Evolutionary conservation across 257 asterid species (phyloP).

Genomic region (Forsythia viridissima): DNA sequence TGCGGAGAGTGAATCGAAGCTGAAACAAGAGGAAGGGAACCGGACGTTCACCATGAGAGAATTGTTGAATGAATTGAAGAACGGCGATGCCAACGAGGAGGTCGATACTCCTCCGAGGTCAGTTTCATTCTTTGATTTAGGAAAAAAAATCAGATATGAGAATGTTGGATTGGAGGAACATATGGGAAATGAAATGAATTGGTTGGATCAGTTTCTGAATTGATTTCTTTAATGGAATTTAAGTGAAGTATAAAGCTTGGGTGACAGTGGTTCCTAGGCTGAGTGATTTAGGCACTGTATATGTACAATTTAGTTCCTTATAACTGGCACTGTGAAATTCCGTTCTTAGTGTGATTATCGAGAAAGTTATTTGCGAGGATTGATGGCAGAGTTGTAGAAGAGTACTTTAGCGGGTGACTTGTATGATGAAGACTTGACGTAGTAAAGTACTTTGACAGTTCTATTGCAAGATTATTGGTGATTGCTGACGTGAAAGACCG

Average conservation of each 20-base stretch:
- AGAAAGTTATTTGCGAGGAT: not conserved
- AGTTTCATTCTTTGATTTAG: conserved; percentile 18
- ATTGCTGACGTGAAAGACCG: not conserved
- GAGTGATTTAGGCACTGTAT: not conserved
- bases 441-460: not conserved
- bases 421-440: not conserved
- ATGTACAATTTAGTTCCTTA: not conserved
- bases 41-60: conserved; percentile 95
- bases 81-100: conserved; percentile 56
- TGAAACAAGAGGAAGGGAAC: conserved; percentile 56
- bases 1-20: conserved; percentile 40
- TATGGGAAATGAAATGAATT: not conserved
- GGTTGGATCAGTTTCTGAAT: not conserved
- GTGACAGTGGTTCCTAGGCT: not conserved
- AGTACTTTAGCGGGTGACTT: not conserved
- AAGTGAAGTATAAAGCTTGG: not conserved
- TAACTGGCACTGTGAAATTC: not conserved
- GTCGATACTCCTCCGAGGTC: conserved; percentile 77
- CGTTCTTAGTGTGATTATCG: not conserved
- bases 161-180: not conserved
- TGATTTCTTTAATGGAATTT: not conserved
- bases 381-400: not conserved
- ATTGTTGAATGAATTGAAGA: conserved; percentile 85
- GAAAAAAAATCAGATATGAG: conserved; percentile 13
- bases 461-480: not conserved